phyloP scores from a whole-genome alignment of 2,329 filamentous ascomycete species.

The Fusarium sp. region DNA sequence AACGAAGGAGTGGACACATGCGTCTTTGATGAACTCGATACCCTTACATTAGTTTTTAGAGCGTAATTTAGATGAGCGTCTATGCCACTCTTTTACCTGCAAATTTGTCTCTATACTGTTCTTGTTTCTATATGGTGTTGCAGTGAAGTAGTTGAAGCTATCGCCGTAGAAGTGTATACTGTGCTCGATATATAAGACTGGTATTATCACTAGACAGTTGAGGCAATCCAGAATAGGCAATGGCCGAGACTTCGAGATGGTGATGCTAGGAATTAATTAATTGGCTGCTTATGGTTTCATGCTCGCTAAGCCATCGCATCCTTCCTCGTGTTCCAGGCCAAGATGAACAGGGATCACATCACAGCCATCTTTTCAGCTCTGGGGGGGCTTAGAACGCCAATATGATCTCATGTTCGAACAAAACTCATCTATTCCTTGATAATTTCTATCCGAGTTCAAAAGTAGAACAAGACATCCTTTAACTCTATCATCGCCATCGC shows the following conservation, averaged over 20 bases:
- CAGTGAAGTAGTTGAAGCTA: background rate
- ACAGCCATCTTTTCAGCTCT: background rate
- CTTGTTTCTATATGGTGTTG: background rate
- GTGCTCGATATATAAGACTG: background rate
- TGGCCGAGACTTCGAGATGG: background rate
- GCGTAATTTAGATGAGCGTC: constrained; percentile 37
- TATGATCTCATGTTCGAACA: background rate
- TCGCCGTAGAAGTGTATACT: background rate
- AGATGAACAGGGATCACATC: background rate
- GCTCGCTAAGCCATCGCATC: background rate
- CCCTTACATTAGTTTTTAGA: constrained; percentile 41
- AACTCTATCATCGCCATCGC: background rate
- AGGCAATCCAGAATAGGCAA: background rate
- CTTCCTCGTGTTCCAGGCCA: background rate
- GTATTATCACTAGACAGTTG: background rate
- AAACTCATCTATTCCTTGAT: background rate
- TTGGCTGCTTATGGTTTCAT: background rate
- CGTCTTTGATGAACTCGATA: constrained; percentile 47
- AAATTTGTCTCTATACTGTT: background rate
- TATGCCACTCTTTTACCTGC: constrained; percentile 34
- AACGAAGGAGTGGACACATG: constrained; percentile 44
- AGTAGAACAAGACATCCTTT: background rate
- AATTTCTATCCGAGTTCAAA: background rate
- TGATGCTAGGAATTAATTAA: background rate
- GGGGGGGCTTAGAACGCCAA: background rate